A percentile compares a stretch with the other conserved stretches of the same genome.
Conservation (phyloP, 2,329 filamentous ascomycete genomes). For the Alternaria burnsii region DNA sequence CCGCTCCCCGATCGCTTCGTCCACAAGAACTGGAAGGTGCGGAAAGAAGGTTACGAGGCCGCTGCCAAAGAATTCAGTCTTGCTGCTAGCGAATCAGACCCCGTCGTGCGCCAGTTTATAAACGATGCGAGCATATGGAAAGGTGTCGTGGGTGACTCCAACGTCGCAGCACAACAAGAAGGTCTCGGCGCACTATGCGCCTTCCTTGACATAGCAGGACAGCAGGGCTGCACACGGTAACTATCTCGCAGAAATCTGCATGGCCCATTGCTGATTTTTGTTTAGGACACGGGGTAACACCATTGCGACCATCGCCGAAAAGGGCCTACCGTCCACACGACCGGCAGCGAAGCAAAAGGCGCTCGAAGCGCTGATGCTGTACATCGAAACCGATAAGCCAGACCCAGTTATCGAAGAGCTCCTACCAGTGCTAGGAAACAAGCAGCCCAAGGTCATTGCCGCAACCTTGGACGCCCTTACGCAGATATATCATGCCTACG, state of each 20-base stretch:
- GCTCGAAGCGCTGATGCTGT: slow-evolving; percentile 84
- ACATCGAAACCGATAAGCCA: slow-evolving; percentile 87
- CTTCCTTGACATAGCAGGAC: slow-evolving; percentile 89
- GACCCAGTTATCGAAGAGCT: slow-evolving; percentile 90
- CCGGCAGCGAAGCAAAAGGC: slow-evolving; percentile 88
- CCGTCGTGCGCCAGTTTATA: slow-evolving; percentile 86
- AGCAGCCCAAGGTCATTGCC: slow-evolving; percentile 87
- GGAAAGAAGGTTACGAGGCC: slow-evolving; percentile 94
- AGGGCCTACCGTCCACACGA: slow-evolving; percentile 86
- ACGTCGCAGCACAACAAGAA: slow-evolving; percentile 96
- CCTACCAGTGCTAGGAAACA: slow-evolving; percentile 81
- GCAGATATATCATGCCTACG: slow-evolving; percentile 89
- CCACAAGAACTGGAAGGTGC: slow-evolving; percentile 97
- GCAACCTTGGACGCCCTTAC: slow-evolving; percentile 79
- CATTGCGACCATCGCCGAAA: slow-evolving; percentile 84
- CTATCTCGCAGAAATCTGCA: slow-evolving; percentile 15
- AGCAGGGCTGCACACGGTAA: slow-evolving; percentile 76
- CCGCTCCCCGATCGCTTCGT: slow-evolving; percentile 81
- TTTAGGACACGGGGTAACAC: slow-evolving; percentile 76
- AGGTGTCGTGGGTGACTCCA: slow-evolving; percentile 88
- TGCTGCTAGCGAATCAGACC: slow-evolving; percentile 84
- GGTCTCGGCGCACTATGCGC: slow-evolving; percentile 86
- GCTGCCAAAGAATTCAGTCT: slow-evolving; percentile 85
- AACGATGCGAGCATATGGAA: slow-evolving; percentile 90
- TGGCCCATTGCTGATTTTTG: slow-evolving; percentile 18